phyloP scores from a whole-genome alignment of 2,329 filamentous ascomycete species.

The Coniochaeta sp. region DNA sequence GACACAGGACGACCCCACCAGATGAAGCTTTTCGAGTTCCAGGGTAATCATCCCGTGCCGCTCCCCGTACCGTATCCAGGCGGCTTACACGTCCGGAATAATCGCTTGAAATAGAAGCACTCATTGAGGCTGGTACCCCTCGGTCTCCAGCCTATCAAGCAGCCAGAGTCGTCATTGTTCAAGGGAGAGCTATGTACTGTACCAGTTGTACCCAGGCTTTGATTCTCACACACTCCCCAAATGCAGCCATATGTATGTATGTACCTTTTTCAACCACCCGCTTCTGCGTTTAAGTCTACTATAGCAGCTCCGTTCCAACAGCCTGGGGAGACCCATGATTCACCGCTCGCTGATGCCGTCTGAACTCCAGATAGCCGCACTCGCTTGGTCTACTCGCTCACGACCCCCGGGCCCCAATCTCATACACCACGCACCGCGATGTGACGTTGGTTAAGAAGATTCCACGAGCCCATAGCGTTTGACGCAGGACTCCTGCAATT shows the following conservation, averaged over 20 bases:
- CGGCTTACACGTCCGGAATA: background rate
- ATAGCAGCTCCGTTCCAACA: background rate
- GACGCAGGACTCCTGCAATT: conserved; percentile 1
- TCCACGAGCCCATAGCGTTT: background rate
- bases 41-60: background rate
- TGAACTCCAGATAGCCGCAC: background rate
- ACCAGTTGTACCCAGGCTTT: background rate
- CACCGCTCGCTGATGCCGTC: background rate
- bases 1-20: background rate
- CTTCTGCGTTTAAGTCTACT: no score
- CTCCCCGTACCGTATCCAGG: background rate
- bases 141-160: background rate
- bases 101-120: background rate
- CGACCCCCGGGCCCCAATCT: background rate
- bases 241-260: no score
- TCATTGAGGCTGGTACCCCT: background rate
- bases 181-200: background rate
- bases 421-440: background rate
- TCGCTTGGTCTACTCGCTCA: background rate
- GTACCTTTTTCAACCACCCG: no score
- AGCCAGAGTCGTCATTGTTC: background rate
- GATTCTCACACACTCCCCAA: background rate
- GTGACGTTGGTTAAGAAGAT: background rate
- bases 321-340: background rate
- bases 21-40: background rate